A percentile compares a stretch with the other conserved stretches of the same genome.
phyloP scores from a whole-genome alignment of 2,329 filamentous ascomycete species.

The Aureobasidium sp. region DNA sequence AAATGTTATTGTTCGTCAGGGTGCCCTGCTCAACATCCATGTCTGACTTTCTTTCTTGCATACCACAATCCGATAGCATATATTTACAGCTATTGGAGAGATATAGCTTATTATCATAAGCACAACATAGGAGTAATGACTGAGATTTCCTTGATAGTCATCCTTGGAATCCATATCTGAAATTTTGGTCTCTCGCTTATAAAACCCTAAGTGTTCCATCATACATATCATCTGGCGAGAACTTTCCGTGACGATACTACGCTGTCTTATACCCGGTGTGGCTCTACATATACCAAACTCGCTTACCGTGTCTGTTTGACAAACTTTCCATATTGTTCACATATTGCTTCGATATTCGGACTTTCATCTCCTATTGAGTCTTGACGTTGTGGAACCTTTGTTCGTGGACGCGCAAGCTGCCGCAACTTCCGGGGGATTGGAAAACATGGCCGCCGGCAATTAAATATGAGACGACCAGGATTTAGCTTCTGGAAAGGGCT shows the following conservation, averaged over 20 bases:
- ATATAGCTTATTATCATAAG: too few species aligned
- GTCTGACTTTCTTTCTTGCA: background rate
- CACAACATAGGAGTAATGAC: too few species aligned
- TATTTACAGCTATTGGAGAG: too few species aligned
- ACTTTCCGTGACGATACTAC: too few species aligned
- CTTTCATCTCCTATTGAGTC: background rate
- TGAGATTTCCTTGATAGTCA: too few species aligned
- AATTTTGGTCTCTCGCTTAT: too few species aligned
- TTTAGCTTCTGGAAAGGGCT: too few species aligned
- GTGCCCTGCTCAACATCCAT: background rate
- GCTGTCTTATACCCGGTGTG: too few species aligned
- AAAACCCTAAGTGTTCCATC: too few species aligned
- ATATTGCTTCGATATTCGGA: background rate
- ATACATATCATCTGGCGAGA: too few species aligned
- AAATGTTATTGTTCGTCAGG: background rate
- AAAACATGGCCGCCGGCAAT: background rate
- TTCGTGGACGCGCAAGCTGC: background rate
- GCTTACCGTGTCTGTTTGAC: background rate
- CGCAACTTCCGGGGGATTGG: background rate
- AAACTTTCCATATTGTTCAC: background rate
- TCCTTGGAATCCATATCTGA: too few species aligned
- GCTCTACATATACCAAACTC: background rate
- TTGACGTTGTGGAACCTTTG: background rate
- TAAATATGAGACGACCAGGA: background rate
- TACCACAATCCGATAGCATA: background rate